A percentile compares a stretch with the other conserved stretches of the same genome.
These are phyloP conservation scores for Talaromyces sp. DNA, from an alignment of 2,329 filamentous ascomycete genomes.

Conservation along the genomic window DNA sequence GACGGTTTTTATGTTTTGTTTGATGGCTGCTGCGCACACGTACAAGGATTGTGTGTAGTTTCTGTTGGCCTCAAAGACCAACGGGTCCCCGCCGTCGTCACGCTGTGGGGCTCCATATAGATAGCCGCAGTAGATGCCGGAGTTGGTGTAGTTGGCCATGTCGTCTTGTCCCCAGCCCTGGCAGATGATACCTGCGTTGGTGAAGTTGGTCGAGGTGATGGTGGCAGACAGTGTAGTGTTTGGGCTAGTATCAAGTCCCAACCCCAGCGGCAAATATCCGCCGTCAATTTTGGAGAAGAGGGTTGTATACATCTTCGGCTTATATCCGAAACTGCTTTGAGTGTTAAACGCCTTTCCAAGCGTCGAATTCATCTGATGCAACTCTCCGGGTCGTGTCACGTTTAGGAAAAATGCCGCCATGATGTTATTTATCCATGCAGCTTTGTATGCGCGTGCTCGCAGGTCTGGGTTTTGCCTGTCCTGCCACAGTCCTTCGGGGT, in stretches of 20 bases:
- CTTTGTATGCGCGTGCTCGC: conserved; percentile 36
- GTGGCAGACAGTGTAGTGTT: not conserved
- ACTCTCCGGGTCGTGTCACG: conserved; percentile 25
- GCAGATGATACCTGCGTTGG: not conserved
- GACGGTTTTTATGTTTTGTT: conserved; percentile 43
- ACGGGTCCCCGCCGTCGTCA: conserved; percentile 25
- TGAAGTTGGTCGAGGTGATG: not conserved
- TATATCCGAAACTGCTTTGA: not conserved
- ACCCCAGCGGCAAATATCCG: not conserved
- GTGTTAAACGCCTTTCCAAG: conserved; percentile 27
- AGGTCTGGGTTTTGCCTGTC: conserved; percentile 27
- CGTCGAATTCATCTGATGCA: conserved; percentile 26
- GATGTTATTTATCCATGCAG: conserved; percentile 39
- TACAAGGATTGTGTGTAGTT: conserved; percentile 41
- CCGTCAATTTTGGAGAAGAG: not conserved
- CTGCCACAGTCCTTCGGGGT: conserved; percentile 17
- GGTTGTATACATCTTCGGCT: not conserved
- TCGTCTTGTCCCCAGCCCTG: conserved; percentile 14
- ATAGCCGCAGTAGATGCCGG: conserved; percentile 35
- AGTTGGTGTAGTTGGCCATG: conserved; percentile 38
- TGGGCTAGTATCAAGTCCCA: not conserved
- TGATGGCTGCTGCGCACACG: conserved; percentile 37
- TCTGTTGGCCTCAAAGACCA: conserved; percentile 36
- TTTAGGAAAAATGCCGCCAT: conserved; percentile 37
- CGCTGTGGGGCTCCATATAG: conserved; percentile 36